These are phyloP conservation scores for Auxenochlorella pyrenoidosa DNA, from an alignment of 139 green algal species.

Conservation along the genomic window DNA sequence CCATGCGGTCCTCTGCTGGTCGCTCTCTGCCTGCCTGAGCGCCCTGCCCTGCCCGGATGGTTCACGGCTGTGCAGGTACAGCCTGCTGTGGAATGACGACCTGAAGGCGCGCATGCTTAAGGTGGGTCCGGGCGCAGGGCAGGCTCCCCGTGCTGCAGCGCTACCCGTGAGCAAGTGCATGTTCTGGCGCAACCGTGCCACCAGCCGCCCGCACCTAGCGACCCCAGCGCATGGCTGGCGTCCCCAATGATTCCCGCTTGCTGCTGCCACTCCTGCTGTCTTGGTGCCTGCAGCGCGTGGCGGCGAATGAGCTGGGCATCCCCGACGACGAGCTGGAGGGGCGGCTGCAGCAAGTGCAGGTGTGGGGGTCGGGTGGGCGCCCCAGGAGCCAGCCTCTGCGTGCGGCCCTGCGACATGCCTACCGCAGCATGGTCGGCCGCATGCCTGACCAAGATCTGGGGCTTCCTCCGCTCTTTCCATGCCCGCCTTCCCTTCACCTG, in stretches of 20 bases:
- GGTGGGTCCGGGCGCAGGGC: slow-evolving; percentile 24
- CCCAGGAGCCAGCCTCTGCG: not conserved
- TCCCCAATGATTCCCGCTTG: too few relatives aligned
- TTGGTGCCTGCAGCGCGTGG: slow-evolving; percentile 53
- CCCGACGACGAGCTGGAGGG: slow-evolving; percentile 67
- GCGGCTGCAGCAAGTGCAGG: slow-evolving; percentile 58
- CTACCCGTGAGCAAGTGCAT: too few relatives aligned
- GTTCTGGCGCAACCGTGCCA: too few relatives aligned
- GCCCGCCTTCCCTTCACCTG: not conserved
- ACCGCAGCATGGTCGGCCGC: too few relatives aligned
- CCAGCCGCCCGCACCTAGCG: too few relatives aligned
- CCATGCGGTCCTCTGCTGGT: too few relatives aligned
- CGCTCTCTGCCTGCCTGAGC: too few relatives aligned
- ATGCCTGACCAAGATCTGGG: too few relatives aligned
- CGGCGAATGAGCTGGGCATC: slow-evolving; percentile 62
- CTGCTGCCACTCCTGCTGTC: not conserved
- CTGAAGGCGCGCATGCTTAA: slow-evolving; percentile 74
- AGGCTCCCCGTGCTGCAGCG: not conserved
- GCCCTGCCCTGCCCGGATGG: too few relatives aligned
- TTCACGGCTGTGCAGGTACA: slow-evolving; percentile 34
- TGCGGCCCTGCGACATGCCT: too few relatives aligned
- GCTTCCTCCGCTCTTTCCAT: not conserved
- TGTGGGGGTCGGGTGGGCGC: not conserved
- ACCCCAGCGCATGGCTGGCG: too few relatives aligned
- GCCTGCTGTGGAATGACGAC: slow-evolving; percentile 75